phyloP scores from a whole-genome alignment of 495 filamentous ascomycete species.

The Penicillium angulare region DNA sequence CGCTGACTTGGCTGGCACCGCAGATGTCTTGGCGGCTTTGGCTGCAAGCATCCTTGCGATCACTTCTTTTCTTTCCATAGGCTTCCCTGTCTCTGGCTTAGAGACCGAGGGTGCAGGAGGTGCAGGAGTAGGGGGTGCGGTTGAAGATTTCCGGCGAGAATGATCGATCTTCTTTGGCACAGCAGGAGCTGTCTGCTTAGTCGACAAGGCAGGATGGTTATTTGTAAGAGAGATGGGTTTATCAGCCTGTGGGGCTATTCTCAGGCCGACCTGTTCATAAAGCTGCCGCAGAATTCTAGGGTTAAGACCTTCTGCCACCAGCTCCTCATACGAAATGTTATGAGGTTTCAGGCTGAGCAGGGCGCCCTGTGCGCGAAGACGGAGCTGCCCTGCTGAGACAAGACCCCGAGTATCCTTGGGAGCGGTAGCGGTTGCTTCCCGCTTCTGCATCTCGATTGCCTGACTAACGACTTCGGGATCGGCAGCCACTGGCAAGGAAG shows the following conservation, averaged over 20 bases:
- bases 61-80: slow-evolving; percentile 71
- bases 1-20: slow-evolving; percentile 16
- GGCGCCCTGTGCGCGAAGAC: slow-evolving; percentile 67
- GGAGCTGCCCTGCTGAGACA: slow-evolving; percentile 47
- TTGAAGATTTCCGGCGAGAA: neutral
- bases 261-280: slow-evolving; percentile 64
- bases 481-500: slow-evolving; percentile 30
- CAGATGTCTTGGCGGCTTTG: slow-evolving; percentile 39
- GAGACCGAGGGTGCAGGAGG: slow-evolving; percentile 1
- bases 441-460: slow-evolving; percentile 17
- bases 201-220: neutral
- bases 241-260: slow-evolving; percentile 20
- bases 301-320: slow-evolving; percentile 72
- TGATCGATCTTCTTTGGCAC: neutral
- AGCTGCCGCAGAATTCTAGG: slow-evolving; percentile 58
- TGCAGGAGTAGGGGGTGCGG: neutral
- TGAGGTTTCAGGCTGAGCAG: slow-evolving; percentile 61
- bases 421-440: neutral
- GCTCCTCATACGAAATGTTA: slow-evolving; percentile 64
- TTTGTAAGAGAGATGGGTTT: neutral
- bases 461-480: slow-evolving; percentile 15
- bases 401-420: slow-evolving; percentile 1
- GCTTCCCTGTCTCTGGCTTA: slow-evolving; percentile 34
- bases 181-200: neutral
- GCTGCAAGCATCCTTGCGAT: slow-evolving; percentile 71